These are phyloP conservation scores for Pisolithus sp. DNA, from an alignment of 768 basidiomycete species.

Conservation along the genomic window DNA sequence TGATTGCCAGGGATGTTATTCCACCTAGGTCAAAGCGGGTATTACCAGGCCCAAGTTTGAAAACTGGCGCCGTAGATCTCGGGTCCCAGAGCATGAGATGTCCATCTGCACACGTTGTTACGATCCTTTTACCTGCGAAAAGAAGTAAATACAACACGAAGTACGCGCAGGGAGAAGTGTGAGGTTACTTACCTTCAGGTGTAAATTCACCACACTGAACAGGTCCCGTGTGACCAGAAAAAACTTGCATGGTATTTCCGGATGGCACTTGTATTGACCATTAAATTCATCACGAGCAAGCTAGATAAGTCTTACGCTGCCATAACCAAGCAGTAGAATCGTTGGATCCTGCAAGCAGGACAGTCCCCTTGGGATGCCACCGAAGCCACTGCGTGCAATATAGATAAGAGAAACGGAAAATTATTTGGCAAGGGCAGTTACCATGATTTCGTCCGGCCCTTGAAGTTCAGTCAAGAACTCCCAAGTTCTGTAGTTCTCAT, in stretches of 20 bases:
- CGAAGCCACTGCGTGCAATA: slow-evolving; percentile 61
- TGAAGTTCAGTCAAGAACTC: slow-evolving; percentile 91
- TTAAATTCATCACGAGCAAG: neutral
- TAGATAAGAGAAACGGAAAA: slow-evolving; percentile 1
- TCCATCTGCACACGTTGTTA: slow-evolving; percentile 82
- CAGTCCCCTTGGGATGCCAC: slow-evolving; percentile 94
- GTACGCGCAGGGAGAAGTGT: too few species aligned
- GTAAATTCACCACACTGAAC: slow-evolving; percentile 88
- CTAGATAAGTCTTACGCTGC: slow-evolving; percentile 57
- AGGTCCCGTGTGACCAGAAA: slow-evolving; percentile 81
- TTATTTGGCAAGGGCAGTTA: slow-evolving; percentile 33
- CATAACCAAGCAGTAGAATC: slow-evolving; percentile 95
- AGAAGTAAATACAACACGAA: neutral
- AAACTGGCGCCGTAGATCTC: slow-evolving; percentile 64
- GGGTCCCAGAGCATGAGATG: slow-evolving; percentile 90
- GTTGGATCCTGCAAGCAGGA: slow-evolving; percentile 87
- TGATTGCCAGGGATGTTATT: slow-evolving; percentile 82
- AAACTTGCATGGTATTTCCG: slow-evolving; percentile 93
- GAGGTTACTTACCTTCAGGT: slow-evolving; percentile 68
- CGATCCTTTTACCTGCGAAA: slow-evolving; percentile 69
- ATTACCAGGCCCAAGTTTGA: slow-evolving; percentile 69
- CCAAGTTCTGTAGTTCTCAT: slow-evolving; percentile 72
- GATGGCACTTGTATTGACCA: slow-evolving; percentile 64
- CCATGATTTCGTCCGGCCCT: slow-evolving; percentile 94
- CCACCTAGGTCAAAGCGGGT: slow-evolving; percentile 75